Evolutionary conservation across 2,329 filamentous ascomycete species (phyloP).

Genomic region (Erysiphe pulchra): DNA sequence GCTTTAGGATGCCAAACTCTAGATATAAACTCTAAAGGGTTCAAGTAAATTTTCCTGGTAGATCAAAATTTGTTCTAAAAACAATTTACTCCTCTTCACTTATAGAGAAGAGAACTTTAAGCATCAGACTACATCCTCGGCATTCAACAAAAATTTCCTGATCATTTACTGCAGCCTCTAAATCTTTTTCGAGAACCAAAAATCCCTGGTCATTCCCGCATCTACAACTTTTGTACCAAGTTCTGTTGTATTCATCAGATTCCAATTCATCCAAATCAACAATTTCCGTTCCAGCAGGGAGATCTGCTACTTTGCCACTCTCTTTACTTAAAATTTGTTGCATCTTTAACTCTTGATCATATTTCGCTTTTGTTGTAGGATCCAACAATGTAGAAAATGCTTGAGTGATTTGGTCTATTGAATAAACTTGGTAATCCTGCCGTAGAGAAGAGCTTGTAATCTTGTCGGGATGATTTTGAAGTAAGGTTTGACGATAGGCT

Average conservation of each 20-base stretch:
- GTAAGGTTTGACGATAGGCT: constrained; percentile 37
- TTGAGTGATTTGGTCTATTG: constrained; percentile 35
- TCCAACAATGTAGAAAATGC: constrained; percentile 32
- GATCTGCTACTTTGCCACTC: constrained; percentile 11
- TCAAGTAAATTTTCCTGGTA: no score
- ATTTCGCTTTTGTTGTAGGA: constrained; percentile 21
- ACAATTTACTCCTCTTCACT: no score
- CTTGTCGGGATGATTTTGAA: constrained; percentile 32
- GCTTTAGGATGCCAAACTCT: no score
- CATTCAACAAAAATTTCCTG: constrained; percentile 41
- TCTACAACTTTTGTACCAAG: constrained; percentile 33
- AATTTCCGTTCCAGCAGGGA: constrained; percentile 33
- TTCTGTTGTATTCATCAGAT: constrained; percentile 20
- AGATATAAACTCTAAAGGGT: no score
- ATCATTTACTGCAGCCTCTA: constrained; percentile 30
- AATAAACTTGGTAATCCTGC: constrained; percentile 14
- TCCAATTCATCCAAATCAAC: constrained; percentile 39
- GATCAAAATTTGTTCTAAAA: no score
- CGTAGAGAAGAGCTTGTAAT: constrained; percentile 3
- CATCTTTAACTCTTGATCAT: constrained; percentile 24
- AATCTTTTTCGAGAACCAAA: constrained; percentile 28
- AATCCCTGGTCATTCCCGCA: constrained; percentile 38
- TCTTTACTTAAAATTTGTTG: neutral
- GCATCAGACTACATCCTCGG: constrained; percentile 38
- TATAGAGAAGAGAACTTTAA: constrained; percentile 33